Percentiles rank a stretch among this genome's conserved stretches.
These are phyloP conservation scores for Penicillium goetzii DNA, from an alignment of 495 filamentous ascomycete species.

Conservation along the genomic window DNA sequence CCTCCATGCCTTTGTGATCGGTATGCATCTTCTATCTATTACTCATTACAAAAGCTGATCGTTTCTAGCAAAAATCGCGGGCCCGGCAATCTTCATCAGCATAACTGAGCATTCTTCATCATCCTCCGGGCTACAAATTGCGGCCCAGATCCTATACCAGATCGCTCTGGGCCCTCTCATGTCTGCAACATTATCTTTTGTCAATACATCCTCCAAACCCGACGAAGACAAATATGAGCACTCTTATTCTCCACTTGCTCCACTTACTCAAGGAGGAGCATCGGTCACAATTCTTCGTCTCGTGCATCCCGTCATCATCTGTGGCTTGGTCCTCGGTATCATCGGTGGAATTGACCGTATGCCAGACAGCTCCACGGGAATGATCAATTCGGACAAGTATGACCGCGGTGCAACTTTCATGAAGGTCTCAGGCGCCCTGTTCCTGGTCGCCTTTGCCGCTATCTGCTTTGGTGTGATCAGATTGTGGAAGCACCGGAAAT, in stretches of 20 bases:
- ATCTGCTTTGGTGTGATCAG: not conserved
- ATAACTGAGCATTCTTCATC: not conserved
- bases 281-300: not conserved
- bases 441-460: not conserved
- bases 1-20: not conserved
- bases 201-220: not conserved
- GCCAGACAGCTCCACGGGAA: not conserved
- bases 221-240: not conserved
- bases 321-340: not conserved
- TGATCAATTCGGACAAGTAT: not conserved
- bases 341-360: not conserved
- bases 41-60: not conserved
- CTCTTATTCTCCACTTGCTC: not conserved
- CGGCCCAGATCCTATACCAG: not conserved
- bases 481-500: not conserved
- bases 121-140: not conserved
- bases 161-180: not conserved
- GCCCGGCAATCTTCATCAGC: not conserved
- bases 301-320: not conserved
- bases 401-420: not conserved
- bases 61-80: not conserved
- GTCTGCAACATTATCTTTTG: not conserved
- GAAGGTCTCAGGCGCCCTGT: not conserved
- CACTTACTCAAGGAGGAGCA: not conserved
- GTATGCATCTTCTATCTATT: not conserved